Percentiles rank a stretch among this genome's conserved stretches.
These are phyloP conservation scores for Lepidium didymum DNA, from an alignment of 345 rosid species.

Conservation along the genomic window DNA sequence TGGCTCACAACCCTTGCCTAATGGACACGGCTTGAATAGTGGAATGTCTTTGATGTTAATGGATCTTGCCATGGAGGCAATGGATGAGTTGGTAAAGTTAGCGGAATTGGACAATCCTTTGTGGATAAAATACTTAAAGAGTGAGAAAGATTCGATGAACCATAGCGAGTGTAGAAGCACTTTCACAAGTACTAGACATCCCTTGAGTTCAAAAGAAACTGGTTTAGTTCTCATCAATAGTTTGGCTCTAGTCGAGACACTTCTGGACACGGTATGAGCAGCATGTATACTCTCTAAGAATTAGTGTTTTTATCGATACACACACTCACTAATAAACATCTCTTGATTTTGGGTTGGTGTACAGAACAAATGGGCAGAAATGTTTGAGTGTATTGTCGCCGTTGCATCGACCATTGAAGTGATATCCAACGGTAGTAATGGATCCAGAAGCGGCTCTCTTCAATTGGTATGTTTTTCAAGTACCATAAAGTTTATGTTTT, in stretches of 20 bases:
- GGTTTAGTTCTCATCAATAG: slow-evolving; percentile 45
- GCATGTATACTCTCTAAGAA: neutral
- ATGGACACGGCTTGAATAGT: slow-evolving; percentile 22
- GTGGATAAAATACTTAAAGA: slow-evolving; percentile 47
- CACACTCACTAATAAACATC: neutral
- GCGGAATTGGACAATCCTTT: slow-evolving; percentile 38
- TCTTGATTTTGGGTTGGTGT: neutral
- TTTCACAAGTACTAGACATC: slow-evolving; percentile 34
- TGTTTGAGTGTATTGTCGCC: slow-evolving; percentile 50
- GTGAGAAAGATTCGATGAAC: slow-evolving; percentile 41
- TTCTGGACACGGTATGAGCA: slow-evolving; percentile 66
- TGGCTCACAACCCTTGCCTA: slow-evolving; percentile 22
- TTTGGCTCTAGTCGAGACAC: slow-evolving; percentile 47
- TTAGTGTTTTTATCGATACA: neutral
- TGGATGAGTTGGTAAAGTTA: slow-evolving; percentile 56
- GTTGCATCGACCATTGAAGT: slow-evolving; percentile 41
- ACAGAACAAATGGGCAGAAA: slow-evolving; percentile 62
- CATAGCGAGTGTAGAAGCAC: slow-evolving; percentile 44
- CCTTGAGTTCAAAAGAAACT: slow-evolving; percentile 40
- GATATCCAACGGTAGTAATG: slow-evolving; percentile 40
- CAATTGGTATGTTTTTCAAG: slow-evolving; percentile 43
- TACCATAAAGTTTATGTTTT: neutral
- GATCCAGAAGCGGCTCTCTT: slow-evolving; percentile 45
- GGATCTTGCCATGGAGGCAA: slow-evolving; percentile 49
- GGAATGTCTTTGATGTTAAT: slow-evolving; percentile 30